A percentile compares a stretch with the other conserved stretches of the same genome.
phyloP scores from a whole-genome alignment of 257 asterid species.

The Solanum sejunctum region DNA sequence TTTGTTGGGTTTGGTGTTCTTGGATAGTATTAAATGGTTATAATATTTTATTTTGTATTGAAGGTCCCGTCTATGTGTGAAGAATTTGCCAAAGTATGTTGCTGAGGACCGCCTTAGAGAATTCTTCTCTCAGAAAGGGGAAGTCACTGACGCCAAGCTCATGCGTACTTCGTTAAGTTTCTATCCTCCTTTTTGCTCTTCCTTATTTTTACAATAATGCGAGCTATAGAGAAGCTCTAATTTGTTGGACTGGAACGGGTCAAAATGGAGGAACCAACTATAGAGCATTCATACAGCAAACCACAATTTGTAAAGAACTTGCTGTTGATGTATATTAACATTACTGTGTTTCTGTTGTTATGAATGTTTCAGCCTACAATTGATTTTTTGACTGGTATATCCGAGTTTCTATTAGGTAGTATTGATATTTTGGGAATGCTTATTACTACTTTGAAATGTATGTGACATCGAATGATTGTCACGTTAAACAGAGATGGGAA shows the following conservation, averaged over 20 bases:
- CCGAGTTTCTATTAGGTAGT: neutral
- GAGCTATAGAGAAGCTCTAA: neutral
- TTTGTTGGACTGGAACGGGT: neutral
- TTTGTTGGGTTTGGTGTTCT: neutral
- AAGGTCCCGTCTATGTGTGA: conserved; percentile 84
- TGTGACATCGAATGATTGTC: neutral
- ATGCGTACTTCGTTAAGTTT: conserved; percentile 69
- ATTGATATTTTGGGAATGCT: neutral
- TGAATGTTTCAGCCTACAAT: neutral
- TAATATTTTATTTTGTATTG: neutral
- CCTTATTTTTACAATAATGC: neutral
- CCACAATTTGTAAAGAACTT: neutral
- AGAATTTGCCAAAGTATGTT: conserved; percentile 68
- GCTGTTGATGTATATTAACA: neutral
- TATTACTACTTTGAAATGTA: neutral
- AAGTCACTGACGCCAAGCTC: conserved; percentile 85
- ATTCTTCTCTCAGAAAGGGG: conserved; percentile 84
- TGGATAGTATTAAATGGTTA: neutral
- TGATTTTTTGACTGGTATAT: neutral
- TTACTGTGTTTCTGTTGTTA: neutral
- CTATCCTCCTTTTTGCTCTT: neutral
- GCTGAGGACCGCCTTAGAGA: conserved; percentile 75
- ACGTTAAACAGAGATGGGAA: conserved; percentile 65
- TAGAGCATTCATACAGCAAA: neutral
- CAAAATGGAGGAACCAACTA: neutral